These are phyloP conservation scores for Thalassiosira exigua DNA, from an alignment of 352 stramenopile genomes.

Conservation along the genomic window DNA sequence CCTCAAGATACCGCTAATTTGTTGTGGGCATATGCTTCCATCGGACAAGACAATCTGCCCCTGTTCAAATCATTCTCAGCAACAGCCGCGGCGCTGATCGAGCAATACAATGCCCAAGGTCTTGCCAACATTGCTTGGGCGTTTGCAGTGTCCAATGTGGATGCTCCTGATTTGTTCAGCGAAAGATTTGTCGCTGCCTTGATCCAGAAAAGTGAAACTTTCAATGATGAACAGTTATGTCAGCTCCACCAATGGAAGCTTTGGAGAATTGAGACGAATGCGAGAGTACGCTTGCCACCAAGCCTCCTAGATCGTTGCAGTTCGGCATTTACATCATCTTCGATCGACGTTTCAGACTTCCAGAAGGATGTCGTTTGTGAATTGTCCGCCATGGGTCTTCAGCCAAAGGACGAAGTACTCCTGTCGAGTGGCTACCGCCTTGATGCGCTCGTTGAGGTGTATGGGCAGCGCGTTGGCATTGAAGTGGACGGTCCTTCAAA, in stretches of 20 bases:
- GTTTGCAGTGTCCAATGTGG: constrained; percentile 24
- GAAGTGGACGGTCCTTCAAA: constrained; percentile 19
- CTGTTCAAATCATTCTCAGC: constrained; percentile 14
- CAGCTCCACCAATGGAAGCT: constrained; percentile 56
- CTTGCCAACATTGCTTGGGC: constrained; percentile 22
- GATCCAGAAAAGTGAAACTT: constrained; percentile 23
- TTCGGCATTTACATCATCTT: neutral
- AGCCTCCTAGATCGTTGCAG: constrained; percentile 33
- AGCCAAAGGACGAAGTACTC: constrained; percentile 13
- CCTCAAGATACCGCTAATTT: constrained; percentile 25
- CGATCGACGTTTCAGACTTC: neutral
- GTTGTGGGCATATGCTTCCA: constrained; percentile 13
- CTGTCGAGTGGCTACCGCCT: constrained; percentile 14
- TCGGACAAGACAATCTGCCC: constrained; percentile 5
- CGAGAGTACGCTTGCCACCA: constrained; percentile 10
- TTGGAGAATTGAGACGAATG: constrained; percentile 33
- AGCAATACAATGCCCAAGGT: neutral
- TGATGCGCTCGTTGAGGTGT: constrained; percentile 20
- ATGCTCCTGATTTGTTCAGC: constrained; percentile 12
- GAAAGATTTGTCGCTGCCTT: constrained; percentile 25
- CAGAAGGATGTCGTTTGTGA: constrained; percentile 12
- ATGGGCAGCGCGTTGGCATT: constrained; percentile 6
- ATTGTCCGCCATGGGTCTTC: constrained; percentile 11
- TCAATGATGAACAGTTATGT: constrained; percentile 26
- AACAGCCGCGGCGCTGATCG: neutral